Conservation (phyloP, 805 yeast species). For the Isabelozyma rhagii region DNA sequence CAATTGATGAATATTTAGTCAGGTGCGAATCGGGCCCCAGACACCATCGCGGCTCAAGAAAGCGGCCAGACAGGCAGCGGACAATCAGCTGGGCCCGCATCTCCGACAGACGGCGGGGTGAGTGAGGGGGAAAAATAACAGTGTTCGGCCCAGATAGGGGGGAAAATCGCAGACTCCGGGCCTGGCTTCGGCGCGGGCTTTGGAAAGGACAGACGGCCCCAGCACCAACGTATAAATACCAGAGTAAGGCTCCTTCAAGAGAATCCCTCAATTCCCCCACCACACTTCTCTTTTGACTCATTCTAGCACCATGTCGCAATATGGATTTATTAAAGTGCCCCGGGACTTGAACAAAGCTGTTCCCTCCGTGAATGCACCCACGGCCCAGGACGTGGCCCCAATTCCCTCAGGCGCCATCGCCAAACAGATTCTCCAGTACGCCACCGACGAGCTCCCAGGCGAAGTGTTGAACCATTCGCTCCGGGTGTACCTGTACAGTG, state of each 20-base stretch:
- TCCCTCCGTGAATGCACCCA: slow-evolving; percentile 20
- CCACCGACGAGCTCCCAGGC: slow-evolving; percentile 15
- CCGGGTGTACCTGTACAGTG: slow-evolving; percentile 26
- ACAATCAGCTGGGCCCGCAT: no score
- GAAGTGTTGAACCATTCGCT: slow-evolving; percentile 26
- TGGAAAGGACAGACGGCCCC: no score
- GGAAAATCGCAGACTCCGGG: no score
- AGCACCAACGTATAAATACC: no score
- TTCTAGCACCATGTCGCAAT: slow-evolving; percentile 13
- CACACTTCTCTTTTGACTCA: no score
- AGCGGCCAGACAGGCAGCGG: no score
- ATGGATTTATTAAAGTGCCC: slow-evolving; percentile 28
- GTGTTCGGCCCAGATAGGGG: no score
- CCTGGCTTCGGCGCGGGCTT: no score
- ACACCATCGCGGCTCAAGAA: neutral
- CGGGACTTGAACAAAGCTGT: slow-evolving; percentile 23
- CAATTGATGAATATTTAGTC: neutral
- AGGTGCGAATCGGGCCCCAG: neutral
- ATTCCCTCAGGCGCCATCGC: slow-evolving; percentile 19
- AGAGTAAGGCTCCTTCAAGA: no score
- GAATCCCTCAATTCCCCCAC: no score
- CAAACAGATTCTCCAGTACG: slow-evolving; percentile 18
- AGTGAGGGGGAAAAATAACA: no score
- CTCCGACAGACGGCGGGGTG: no score
- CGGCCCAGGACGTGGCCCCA: slow-evolving; percentile 13